These are phyloP conservation scores for Papiliotrema flavescens DNA, from an alignment of 1,284 basidiomycete species.

Conservation along the genomic window DNA sequence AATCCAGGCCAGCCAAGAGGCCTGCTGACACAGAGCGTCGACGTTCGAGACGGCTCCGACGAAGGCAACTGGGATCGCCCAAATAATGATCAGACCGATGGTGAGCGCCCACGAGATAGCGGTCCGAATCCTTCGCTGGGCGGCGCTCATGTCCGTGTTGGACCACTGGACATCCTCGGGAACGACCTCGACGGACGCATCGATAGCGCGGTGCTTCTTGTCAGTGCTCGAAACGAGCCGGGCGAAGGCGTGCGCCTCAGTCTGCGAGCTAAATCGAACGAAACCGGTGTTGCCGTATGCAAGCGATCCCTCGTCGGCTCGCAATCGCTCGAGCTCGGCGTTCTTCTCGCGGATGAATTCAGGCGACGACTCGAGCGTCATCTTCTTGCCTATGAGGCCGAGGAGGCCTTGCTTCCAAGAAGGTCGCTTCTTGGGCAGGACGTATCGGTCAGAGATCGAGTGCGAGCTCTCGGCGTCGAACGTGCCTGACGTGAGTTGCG, in stretches of 20 bases:
- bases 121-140: slow-evolving; percentile 52
- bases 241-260: slow-evolving; percentile 54
- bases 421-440: slow-evolving; percentile 52
- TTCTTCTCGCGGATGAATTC: slow-evolving; percentile 54
- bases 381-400: slow-evolving; percentile 55
- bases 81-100: slow-evolving; percentile 55
- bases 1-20: slow-evolving; percentile 77
- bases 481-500: slow-evolving; percentile 32
- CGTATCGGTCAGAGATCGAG: slow-evolving; percentile 50
- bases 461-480: slow-evolving; percentile 56
- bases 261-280: slow-evolving; percentile 78
- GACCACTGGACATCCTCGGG: slow-evolving; percentile 88
- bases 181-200: slow-evolving; percentile 64
- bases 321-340: slow-evolving; percentile 50
- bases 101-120: slow-evolving; percentile 54
- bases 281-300: slow-evolving; percentile 62
- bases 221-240: slow-evolving; percentile 60
- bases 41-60: slow-evolving; percentile 84
- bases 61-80: slow-evolving; percentile 64
- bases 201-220: slow-evolving; percentile 30
- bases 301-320: slow-evolving; percentile 56
- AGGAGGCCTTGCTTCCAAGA: slow-evolving; percentile 59
- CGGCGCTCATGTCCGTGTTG: slow-evolving; percentile 59
- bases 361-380: slow-evolving; percentile 53
- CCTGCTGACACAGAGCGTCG: slow-evolving; percentile 61